Evolutionary conservation across 345 rosid species (phyloP).

Genomic region (Eucalyptus coolabah): DNA sequence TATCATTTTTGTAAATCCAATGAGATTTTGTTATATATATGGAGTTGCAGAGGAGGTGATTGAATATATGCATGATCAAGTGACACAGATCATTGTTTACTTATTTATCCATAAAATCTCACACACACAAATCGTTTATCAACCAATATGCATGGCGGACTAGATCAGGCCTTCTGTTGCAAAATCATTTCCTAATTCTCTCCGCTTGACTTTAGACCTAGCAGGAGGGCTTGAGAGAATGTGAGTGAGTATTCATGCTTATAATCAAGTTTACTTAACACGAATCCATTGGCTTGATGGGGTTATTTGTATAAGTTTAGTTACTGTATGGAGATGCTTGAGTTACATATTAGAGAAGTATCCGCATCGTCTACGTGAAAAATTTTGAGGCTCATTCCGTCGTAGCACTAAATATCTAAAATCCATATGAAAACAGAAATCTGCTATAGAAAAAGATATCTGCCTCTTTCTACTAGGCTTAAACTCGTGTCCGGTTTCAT

Average conservation of each 20-base stretch:
- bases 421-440: neutral
- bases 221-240: too few species aligned
- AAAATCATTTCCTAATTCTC: neutral
- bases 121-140: too few species aligned
- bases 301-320: too few species aligned
- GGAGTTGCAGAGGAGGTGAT: too few species aligned
- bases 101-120: too few species aligned
- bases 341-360: neutral
- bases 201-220: neutral
- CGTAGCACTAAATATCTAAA: neutral
- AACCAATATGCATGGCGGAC: neutral
- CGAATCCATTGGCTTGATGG: neutral
- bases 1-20: too few species aligned
- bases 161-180: neutral
- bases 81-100: too few species aligned
- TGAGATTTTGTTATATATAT: too few species aligned
- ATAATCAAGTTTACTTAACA: too few species aligned
- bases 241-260: too few species aligned
- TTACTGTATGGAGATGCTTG: neutral
- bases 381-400: fast-evolving
- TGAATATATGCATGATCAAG: too few species aligned
- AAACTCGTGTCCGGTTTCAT: too few species aligned
- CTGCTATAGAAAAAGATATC: neutral
- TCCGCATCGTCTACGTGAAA: neutral
- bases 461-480: neutral